A percentile compares a stretch with the other conserved stretches of the same genome.
phyloP scores from a whole-genome alignment of 495 filamentous ascomycete species.

The Amorphotheca resinae region DNA sequence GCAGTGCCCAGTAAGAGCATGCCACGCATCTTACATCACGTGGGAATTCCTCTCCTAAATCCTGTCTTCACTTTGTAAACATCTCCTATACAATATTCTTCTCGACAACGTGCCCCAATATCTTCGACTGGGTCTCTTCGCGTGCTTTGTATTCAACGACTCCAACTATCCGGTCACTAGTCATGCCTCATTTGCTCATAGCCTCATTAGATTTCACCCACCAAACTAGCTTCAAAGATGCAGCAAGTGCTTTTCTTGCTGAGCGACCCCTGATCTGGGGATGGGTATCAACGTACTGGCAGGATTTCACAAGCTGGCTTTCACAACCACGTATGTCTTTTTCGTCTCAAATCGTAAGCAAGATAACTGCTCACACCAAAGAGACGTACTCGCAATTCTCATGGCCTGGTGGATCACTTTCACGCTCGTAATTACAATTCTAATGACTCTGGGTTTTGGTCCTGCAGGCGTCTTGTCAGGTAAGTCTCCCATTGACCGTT shows the following conservation, averaged over 20 bases:
- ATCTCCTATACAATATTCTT: not conserved
- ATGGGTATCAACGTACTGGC: conserved; percentile 3
- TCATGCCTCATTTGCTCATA: conserved; percentile 8
- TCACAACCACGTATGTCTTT: conserved; percentile 16
- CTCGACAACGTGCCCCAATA: not conserved
- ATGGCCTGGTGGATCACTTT: conserved; percentile 29
- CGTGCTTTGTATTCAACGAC: not conserved
- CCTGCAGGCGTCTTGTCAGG: conserved; percentile 24
- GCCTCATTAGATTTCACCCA: conserved; percentile 8
- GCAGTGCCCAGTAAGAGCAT: not conserved
- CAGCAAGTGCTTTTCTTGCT: conserved; percentile 5
- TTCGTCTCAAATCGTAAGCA: not conserved
- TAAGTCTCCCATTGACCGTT: conserved; percentile 11
- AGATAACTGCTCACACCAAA: not conserved
- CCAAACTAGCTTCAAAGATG: conserved; percentile 6
- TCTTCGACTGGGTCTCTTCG: conserved; percentile 2
- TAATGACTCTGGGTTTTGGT: conserved; percentile 25
- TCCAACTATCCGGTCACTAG: conserved; percentile 1
- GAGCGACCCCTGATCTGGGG: conserved; percentile 8
- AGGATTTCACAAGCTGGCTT: conserved; percentile 12
- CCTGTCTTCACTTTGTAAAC: not conserved
- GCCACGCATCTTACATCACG: conserved; percentile 1
- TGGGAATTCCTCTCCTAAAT: not conserved
- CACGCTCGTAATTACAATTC: conserved; percentile 20
- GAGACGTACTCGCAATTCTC: conserved; percentile 22